Percentiles rank a stretch among this genome's conserved stretches.
phyloP scores from a whole-genome alignment of 2,329 filamentous ascomycete genomes.

The Colletotrichum theobromicola region DNA sequence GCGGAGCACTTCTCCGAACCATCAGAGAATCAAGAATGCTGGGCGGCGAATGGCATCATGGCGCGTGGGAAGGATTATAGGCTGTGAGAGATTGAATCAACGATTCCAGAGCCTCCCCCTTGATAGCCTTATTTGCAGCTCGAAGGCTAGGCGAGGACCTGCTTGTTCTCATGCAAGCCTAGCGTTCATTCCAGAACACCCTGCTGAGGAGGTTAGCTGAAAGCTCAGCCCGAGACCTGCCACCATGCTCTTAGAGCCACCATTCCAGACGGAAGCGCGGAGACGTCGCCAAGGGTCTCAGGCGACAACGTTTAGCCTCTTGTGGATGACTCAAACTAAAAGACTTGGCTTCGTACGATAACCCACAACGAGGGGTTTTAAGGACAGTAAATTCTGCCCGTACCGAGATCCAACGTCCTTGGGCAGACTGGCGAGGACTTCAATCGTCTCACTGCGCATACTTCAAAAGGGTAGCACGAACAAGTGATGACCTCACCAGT shows the following conservation, averaged over 20 bases:
- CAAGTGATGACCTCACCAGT: background rate
- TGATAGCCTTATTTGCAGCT: background rate
- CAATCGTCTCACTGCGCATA: background rate
- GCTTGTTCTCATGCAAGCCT: background rate
- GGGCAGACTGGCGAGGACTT: background rate
- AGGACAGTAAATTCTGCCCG: background rate
- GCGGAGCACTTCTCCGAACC: background rate
- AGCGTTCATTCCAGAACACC: background rate
- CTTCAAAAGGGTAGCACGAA: background rate
- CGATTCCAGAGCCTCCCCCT: background rate
- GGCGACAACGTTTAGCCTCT: background rate
- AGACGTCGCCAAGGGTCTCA: background rate
- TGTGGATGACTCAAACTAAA: background rate
- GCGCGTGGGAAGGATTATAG: background rate
- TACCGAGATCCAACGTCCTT: background rate
- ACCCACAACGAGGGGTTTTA: background rate
- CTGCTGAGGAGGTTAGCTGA: background rate
- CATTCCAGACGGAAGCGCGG: background rate
- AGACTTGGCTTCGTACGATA: constrained; percentile 1
- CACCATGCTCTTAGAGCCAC: background rate
- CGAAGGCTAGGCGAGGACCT: background rate
- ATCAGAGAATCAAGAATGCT: background rate
- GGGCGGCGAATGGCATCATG: background rate
- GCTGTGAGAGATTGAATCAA: background rate
- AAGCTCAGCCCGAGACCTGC: background rate